A percentile compares a stretch with the other conserved stretches of the same genome.
Conservation (phyloP, 2,329 filamentous ascomycete species). For the Fusarium anthophilum region DNA sequence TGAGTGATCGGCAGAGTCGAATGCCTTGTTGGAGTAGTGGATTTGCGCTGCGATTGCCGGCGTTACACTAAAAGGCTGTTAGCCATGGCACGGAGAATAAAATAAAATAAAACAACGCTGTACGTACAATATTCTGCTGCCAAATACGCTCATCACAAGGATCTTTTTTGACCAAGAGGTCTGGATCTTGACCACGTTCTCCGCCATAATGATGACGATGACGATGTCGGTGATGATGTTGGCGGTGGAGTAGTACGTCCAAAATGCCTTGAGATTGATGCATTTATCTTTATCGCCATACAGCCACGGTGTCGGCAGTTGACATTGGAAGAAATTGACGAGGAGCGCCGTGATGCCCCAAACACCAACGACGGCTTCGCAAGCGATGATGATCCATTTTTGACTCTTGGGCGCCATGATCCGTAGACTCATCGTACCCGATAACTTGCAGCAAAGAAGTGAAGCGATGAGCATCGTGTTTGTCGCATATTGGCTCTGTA, state of each 20-base stretch:
- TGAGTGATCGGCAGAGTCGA: constrained; percentile 32
- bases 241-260: constrained; percentile 42
- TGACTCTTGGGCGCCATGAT: constrained; percentile 40
- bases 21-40: constrained; percentile 38
- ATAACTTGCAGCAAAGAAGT: constrained; percentile 41
- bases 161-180: constrained; percentile 42
- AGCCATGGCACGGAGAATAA: not conserved
- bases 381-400: constrained; percentile 27
- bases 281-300: constrained; percentile 37
- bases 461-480: constrained; percentile 41
- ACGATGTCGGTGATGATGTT: constrained; percentile 46
- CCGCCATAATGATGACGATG: constrained; percentile 41
- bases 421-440: constrained; percentile 39
- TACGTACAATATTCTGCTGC: constrained; percentile 44
- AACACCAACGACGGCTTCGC: constrained; percentile 28
- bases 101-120: not conserved
- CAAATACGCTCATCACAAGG: constrained; percentile 44
- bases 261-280: constrained; percentile 34
- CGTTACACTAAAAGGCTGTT: constrained; percentile 32
- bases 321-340: constrained; percentile 43
- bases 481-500: constrained; percentile 41
- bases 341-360: constrained; percentile 41
- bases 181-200: constrained; percentile 44
- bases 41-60: constrained; percentile 43
- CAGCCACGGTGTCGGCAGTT: constrained; percentile 41